phyloP scores from a whole-genome alignment of 163 green algal genomes.

The Scenedesmus sp. region DNA sequence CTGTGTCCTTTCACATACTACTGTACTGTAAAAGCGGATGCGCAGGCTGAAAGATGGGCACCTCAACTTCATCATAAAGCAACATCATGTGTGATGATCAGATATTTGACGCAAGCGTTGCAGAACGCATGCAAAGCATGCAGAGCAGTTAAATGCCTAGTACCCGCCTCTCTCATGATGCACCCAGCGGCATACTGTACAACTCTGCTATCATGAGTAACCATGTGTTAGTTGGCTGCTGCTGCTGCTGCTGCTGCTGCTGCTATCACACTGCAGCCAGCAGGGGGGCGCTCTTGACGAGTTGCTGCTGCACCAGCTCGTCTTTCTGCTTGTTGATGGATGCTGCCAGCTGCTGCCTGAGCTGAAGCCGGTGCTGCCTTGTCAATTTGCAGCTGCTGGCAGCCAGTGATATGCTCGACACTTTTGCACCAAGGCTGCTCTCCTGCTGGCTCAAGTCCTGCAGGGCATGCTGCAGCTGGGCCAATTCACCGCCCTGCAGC shows the following conservation, averaged over 20 bases:
- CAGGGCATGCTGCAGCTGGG: not conserved
- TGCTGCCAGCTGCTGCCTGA: slow-evolving; percentile 14
- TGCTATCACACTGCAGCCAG: not conserved
- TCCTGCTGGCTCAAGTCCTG: not conserved
- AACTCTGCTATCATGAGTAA: not conserved
- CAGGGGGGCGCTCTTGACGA: not conserved
- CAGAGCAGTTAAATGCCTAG: too few relatives aligned
- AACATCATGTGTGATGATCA: too few relatives aligned
- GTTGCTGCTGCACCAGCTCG: not conserved
- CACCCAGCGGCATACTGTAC: too few relatives aligned
- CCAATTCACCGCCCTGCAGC: not conserved
- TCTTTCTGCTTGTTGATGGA: not conserved
- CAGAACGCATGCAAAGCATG: too few relatives aligned
- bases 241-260: not conserved
- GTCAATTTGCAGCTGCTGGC: slow-evolving; percentile 14
- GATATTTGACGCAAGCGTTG: too few relatives aligned
- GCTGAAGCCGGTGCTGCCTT: not conserved
- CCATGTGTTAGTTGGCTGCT: not conserved
- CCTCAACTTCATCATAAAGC: too few relatives aligned
- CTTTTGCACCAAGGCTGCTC: not conserved
- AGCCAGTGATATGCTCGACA: slow-evolving; percentile 25
- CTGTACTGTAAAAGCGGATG: too few relatives aligned
- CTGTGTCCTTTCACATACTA: too few relatives aligned
- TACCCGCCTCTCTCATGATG: too few relatives aligned
- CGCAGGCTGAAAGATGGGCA: too few relatives aligned